Base-by-base conservation (phyloP, 2,329 filamentous ascomycete genomes). In the Talaromyces marneffei region DNA sequence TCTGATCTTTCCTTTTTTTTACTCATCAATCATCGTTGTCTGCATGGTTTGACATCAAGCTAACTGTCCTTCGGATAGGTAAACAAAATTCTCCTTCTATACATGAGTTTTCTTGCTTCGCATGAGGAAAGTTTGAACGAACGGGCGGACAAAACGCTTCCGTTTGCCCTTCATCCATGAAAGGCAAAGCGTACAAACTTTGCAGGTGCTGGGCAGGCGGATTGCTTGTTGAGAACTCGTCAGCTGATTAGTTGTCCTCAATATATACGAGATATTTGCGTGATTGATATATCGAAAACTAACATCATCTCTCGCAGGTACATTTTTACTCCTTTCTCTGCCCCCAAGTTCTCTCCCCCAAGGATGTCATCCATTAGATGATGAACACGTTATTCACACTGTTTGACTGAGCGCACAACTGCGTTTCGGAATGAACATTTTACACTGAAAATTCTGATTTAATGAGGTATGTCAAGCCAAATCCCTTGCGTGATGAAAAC, bases 351-450 rank as follows among this genome's bases (percentile, higher is more conserved):
- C 14, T 20, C 12, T 16, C 8, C 18, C 52, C 14, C 52, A 40
- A 65, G 67, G 68, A 67, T 67, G 70, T 71, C 73, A 72, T 73
- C 74, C 73, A 76, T 77, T 75, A 72, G 68, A 85, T 86, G 84
- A 87, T 87, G 84, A 86, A 62, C 82, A 60, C 77, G 79, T 79
- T 86, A 87, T 87, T 87, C 84, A 87, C 84, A 86, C 84, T 87
- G 84, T 86, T 85, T 85, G 84, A 87, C 79, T 75, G 75, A 75
- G 72, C 73, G 73, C 75, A 75, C 80, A 80, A 79, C 75, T 77
- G 60, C 55, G 56, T 58, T 78, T 75, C 69, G 80, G 78, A 67
- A 82, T 86, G 83, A 86, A 83, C 82, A 79, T 78, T 76, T 72
- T 74, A 81, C 81, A 84, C 80, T 80, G 78, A 83, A 84, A 85